Base-by-base conservation (phyloP, 129 eudicot genomes). In the Smallanthus sonchifolius region DNA sequence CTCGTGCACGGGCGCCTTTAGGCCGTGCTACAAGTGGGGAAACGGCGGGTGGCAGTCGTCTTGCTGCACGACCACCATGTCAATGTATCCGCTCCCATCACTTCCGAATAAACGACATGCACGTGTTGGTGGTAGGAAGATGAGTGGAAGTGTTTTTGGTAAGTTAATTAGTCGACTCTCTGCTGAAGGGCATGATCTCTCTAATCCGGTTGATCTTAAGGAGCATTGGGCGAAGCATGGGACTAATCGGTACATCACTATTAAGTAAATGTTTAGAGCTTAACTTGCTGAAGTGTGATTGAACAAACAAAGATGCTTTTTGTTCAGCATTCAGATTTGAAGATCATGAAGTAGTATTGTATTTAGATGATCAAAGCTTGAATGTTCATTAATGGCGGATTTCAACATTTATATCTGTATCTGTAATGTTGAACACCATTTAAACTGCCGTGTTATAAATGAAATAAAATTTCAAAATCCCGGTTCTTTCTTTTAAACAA, bases 151-250 rank as follows among this genome's bases (percentile, higher is more conserved):
- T 73, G 98, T 92, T n/a, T 93, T 87, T 30, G 86, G 77, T 70
- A 90, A 93, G 83, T 83, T 88, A 65, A 87, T 91, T 47, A 91
- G 85, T 78, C 86, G 97, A 17, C 87, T 91, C 32, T 90, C 96
- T n/a, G 87, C 82, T 0, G 92, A 93, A 72, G 98, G 98, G 0
- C 91, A 87, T 70, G 98, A 93, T 83, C 70, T 93, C 8, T 86
- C 96, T 1, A 84, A 78, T 68, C 91, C 96, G 0, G 92, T 93
- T 45, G 92, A 93, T 81, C 92, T 93, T 37, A 93, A 84, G 82
- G 91, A 90, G 70, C 87, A 93, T 44, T 93, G 98, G 98, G 98
- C 98, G 2, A 93, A 93, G 79, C 98, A 93, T 49, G 98, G 98
- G 49, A 93, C 98, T 3, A 93, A 93, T 48, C 87, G 98, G 55